Evolutionary conservation across 257 asterid species (phyloP).

Genomic region (Cinchona pubescens): DNA sequence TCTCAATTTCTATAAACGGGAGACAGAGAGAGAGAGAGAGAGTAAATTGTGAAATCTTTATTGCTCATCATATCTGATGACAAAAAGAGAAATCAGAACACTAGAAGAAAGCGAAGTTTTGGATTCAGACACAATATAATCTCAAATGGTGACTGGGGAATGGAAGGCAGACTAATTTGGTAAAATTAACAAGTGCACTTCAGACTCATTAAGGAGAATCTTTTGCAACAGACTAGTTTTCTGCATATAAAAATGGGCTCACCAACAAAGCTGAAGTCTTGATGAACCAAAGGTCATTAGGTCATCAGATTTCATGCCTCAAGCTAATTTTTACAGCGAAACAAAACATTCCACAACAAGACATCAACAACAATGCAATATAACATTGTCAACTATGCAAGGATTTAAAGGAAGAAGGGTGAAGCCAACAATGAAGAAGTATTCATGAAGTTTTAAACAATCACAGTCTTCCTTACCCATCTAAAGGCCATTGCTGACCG

Average conservation of each 20-base stretch:
- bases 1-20: no score
- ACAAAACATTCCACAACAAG: not conserved
- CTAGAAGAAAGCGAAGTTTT: not conserved
- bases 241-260: not conserved
- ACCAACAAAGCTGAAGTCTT: not conserved
- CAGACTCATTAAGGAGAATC: not conserved
- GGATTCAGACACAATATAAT: not conserved
- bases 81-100: not conserved
- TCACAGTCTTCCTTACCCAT: conserved; percentile 56
- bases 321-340: not conserved
- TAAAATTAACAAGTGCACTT: no score
- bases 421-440: no score
- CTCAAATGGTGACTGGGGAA: no score
- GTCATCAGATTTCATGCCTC: not conserved
- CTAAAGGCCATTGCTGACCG: conserved; percentile 86
- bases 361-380: not conserved
- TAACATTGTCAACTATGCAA: no score
- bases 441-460: not conserved
- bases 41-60: not conserved
- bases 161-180: no score
- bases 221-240: not conserved
- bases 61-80: not conserved
- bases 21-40: not conserved
- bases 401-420: no score
- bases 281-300: not conserved